These are phyloP conservation scores for Sugiyamaella neomexicana DNA, from an alignment of 1,139 yeast genomes.

Conservation along the genomic window DNA sequence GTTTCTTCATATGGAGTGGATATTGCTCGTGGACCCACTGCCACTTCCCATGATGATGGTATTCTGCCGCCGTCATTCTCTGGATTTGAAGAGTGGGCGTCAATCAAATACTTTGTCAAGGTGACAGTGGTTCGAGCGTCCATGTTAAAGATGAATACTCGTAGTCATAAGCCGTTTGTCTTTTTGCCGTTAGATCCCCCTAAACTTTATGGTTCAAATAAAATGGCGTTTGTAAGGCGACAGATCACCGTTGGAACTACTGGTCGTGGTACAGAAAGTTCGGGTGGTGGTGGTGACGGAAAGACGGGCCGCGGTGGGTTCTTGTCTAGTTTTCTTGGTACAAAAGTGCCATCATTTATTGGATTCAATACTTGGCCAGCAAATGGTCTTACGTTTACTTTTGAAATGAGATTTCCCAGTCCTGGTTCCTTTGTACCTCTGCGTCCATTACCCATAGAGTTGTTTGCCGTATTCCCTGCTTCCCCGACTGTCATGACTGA, in stretches of 20 bases:
- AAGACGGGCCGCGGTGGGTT: constrained; percentile 18
- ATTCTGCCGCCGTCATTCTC: constrained; percentile 60
- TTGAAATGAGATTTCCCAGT: constrained; percentile 35
- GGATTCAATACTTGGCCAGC: constrained; percentile 24
- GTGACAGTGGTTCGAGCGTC: constrained; percentile 61
- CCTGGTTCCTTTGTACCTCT: constrained; percentile 31
- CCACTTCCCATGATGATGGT: constrained; percentile 43
- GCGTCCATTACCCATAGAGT: constrained; percentile 30
- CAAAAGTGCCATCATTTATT: constrained; percentile 22
- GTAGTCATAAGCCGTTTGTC: constrained; percentile 52
- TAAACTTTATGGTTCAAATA: constrained; percentile 33
- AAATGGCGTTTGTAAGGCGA: constrained; percentile 35
- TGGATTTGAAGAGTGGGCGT: constrained; percentile 50
- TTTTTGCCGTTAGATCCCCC: constrained; percentile 56
- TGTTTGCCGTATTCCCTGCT: constrained; percentile 28
- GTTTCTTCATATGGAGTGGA: constrained; percentile 40
- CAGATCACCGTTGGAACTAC: constrained; percentile 28
- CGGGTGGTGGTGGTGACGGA: not conserved
- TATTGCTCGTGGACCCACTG: constrained; percentile 30
- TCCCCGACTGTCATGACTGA: constrained; percentile 24
- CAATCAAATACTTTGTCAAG: constrained; percentile 54
- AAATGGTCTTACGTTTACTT: constrained; percentile 24
- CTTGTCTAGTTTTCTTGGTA: constrained; percentile 14
- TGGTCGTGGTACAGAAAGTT: constrained; percentile 7
- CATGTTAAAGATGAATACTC: constrained; percentile 51